Base-by-base conservation (phyloP, 2,329 filamentous ascomycete species). In the Exophiala aquamarina region DNA sequence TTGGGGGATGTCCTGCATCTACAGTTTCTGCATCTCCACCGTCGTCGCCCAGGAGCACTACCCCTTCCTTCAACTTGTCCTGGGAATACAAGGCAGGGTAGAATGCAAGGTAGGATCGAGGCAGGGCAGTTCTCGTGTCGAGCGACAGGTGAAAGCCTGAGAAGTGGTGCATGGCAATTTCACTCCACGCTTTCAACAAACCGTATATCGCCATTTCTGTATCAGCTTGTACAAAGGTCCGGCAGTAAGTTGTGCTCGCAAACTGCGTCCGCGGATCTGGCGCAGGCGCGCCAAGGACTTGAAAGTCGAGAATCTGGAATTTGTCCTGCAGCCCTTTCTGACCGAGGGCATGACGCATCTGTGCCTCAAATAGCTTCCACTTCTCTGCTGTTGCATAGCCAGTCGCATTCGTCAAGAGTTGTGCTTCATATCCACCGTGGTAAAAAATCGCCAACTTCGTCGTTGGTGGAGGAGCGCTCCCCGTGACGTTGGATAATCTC, bases 391-490 rank as follows among this genome's bases (percentile, higher is more conserved):
- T 75, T 1, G 63, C 74, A 51, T 78, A 78, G 0, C 74, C 75
- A 0, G 69, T 70, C 1, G 71, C 70, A 45, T 77, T 76, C 20
- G 72, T 19, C 0, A 74, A 57, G 3, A 72, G 43, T 52, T 78
- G 67, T 2, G 66, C 66, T 56, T 77, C 70, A 47, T 68, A 78
- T 0, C 75, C 75, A 6, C 69, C 75, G 7, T 65, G 61, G 47
- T 75, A 77, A 50, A 73, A 76, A 13, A 77, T 66, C n/a, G 74
- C 74, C 5, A 75, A 64, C 53, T 78, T 78, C 1, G 75, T 78
- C 0, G 75, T 77, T 2, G 73, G 66, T 0, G 75, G 75, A 2
- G 75, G 75, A 0, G 71, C 67, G 1, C 56, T 49, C 7, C 74
- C 75, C 15, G 53, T 67, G 15, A 71, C 62, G 0, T 72, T 71